phyloP scores from a whole-genome alignment of 2,329 filamentous ascomycete genomes.

The Talaromyces marneffei region DNA sequence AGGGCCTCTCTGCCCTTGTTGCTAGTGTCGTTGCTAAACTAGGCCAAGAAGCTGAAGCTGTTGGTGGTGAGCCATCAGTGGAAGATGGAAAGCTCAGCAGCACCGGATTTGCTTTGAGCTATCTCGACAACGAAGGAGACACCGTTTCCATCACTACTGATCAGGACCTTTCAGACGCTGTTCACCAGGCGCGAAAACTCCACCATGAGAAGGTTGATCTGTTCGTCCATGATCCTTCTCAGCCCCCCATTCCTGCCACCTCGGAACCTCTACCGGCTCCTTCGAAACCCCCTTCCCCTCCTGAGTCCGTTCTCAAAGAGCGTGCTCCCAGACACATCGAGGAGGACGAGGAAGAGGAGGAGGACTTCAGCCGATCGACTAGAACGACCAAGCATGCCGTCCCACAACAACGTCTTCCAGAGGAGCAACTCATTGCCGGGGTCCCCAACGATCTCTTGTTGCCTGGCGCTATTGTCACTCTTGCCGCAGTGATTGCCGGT shows the following conservation, averaged over 20 bases:
- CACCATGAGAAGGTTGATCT: constrained; percentile 90
- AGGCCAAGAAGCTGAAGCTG: constrained; percentile 70
- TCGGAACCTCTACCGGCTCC: constrained; percentile 54
- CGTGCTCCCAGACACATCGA: constrained; percentile 29
- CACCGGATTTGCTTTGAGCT: constrained; percentile 85
- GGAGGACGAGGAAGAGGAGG: constrained; percentile 50
- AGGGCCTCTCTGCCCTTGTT: constrained; percentile 76
- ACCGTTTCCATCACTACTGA: constrained; percentile 96
- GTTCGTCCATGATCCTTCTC: constrained; percentile 88
- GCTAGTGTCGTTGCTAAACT: constrained; percentile 75
- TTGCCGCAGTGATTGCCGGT: constrained; percentile 87
- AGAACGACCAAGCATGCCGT: constrained; percentile 40
- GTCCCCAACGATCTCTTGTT: constrained; percentile 91
- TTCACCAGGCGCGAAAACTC: constrained; percentile 70
- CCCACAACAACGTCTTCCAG: constrained; percentile 45
- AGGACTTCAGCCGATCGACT: constrained; percentile 32
- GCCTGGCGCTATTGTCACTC: constrained; percentile 88
- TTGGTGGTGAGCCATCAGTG: constrained; percentile 73
- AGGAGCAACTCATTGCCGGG: constrained; percentile 78
- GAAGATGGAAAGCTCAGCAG: constrained; percentile 72
- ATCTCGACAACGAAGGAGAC: constrained; percentile 94
- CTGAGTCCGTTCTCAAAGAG: constrained; percentile 32
- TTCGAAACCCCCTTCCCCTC: constrained; percentile 47
- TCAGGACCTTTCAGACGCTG: constrained; percentile 84
- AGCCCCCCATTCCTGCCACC: constrained; percentile 68